Conservation (phyloP, 2,329 filamentous ascomycete species). For the Stachybotrys chlorohalonatus region DNA sequence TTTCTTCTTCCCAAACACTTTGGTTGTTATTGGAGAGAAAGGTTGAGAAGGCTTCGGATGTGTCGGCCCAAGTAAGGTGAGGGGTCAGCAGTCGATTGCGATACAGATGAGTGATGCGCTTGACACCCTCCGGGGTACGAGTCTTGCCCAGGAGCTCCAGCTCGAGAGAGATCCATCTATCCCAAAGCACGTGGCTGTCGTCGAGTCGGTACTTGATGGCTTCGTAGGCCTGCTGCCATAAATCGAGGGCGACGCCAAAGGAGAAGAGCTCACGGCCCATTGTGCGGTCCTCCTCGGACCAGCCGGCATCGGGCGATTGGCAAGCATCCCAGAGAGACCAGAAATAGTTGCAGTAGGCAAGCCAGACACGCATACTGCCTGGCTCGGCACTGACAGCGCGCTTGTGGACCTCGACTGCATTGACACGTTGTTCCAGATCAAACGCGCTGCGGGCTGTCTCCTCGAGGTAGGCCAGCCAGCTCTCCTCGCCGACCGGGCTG, state of each 20-base stretch:
- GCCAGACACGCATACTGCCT: constrained; percentile 65
- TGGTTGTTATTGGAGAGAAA: constrained; percentile 66
- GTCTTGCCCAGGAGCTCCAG: constrained; percentile 55
- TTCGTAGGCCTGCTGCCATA: constrained; percentile 64
- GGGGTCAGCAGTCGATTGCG: constrained; percentile 62
- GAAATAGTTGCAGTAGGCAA: constrained; percentile 70
- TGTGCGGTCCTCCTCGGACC: constrained; percentile 59
- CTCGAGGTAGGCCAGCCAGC: constrained; percentile 69
- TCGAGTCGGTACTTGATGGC: constrained; percentile 65
- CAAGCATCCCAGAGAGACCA: constrained; percentile 60
- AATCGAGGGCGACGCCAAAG: constrained; percentile 53
- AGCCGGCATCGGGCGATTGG: constrained; percentile 44
- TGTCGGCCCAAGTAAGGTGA: constrained; percentile 66
- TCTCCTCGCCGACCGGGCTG: constrained; percentile 62
- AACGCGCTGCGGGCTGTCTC: constrained; percentile 55
- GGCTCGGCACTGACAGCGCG: constrained; percentile 63
- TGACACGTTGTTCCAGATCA: constrained; percentile 58
- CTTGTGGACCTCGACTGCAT: constrained; percentile 63
- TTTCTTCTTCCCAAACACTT: constrained; percentile 62
- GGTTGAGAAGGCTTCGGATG: constrained; percentile 64
- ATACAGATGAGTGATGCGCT: constrained; percentile 60
- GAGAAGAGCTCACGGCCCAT: constrained; percentile 65
- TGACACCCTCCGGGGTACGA: constrained; percentile 46
- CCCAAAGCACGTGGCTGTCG: constrained; percentile 73
- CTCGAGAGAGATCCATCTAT: constrained; percentile 66